Evolutionary conservation across 2,329 filamentous ascomycete species (phyloP).

Genomic region (Fusarium aywerte): DNA sequence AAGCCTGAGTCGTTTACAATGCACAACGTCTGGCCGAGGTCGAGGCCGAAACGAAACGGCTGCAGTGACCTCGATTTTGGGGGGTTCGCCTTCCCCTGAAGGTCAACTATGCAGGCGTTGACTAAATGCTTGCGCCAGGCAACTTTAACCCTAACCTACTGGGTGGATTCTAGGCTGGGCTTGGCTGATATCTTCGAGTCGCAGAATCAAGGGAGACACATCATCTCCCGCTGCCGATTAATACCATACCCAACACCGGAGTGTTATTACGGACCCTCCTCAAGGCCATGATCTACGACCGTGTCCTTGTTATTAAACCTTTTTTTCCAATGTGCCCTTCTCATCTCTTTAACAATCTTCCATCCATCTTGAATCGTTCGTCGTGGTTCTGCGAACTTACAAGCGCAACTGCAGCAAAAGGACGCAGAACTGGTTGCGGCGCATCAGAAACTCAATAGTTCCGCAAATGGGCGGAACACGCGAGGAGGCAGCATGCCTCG

Average conservation of each 20-base stretch:
- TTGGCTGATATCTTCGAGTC: no score
- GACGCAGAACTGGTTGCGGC: conserved; percentile 61
- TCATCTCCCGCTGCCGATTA: conserved; percentile 61
- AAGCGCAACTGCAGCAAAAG: conserved; percentile 58
- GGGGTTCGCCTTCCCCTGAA: no score
- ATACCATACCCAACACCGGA: conserved; percentile 27
- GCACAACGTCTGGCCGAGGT: no score
- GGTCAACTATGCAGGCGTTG: no score
- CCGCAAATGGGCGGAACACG: conserved; percentile 65
- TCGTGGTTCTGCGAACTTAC: conserved; percentile 51
- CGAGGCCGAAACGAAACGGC: no score
- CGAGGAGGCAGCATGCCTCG: conserved; percentile 66
- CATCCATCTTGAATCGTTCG: conserved; percentile 20
- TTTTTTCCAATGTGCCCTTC: conserved; percentile 36
- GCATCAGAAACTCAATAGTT: conserved; percentile 59
- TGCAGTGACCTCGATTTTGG: no score
- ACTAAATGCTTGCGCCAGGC: no score
- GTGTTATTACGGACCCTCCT: conserved; percentile 26
- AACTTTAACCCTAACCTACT: no score
- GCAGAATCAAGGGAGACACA: conserved; percentile 70
- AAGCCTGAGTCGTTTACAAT: no score
- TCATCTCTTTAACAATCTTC: conserved; percentile 16
- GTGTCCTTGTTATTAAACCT: conserved; percentile 31
- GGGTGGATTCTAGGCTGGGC: no score
- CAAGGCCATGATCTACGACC: conserved; percentile 27